These are phyloP conservation scores for Bombardia bombarda DNA, from an alignment of 495 filamentous ascomycete genomes.

Conservation along the genomic window DNA sequence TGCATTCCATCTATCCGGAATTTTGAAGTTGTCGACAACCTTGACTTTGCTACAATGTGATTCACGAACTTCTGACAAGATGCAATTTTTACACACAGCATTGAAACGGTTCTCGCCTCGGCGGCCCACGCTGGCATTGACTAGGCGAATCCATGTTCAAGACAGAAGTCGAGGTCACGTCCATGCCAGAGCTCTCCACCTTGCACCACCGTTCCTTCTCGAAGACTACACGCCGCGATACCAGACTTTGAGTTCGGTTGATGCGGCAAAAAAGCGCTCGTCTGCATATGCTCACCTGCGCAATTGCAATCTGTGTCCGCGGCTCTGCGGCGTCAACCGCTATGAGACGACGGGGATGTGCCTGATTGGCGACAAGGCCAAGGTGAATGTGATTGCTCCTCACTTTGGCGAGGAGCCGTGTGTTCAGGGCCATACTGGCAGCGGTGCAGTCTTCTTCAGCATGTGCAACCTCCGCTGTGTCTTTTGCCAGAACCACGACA, in stretches of 20 bases:
- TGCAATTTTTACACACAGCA: too few relatives aligned
- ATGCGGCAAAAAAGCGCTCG: conserved; percentile 57
- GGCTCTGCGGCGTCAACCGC: conserved; percentile 65
- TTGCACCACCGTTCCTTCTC: conserved; percentile 68
- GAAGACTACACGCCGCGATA: conserved; percentile 67
- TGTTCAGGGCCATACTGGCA: conserved; percentile 67
- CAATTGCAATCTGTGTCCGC: conserved; percentile 71
- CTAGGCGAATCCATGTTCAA: too few relatives aligned
- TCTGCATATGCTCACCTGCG: conserved; percentile 58
- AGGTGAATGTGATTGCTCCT: conserved; percentile 71
- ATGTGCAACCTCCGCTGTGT: conserved; percentile 71
- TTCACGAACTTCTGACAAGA: too few relatives aligned
- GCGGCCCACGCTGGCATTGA: too few relatives aligned
- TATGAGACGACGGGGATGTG: conserved; percentile 66
- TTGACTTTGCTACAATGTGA: too few relatives aligned
- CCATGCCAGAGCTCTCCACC: too few relatives aligned
- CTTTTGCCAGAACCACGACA: conserved; percentile 80
- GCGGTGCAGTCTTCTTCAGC: conserved; percentile 66
- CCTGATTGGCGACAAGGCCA: conserved; percentile 62
- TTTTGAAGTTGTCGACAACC: too few relatives aligned
- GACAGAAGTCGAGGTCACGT: too few relatives aligned
- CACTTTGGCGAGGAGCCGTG: conserved; percentile 69
- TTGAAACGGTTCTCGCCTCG: too few relatives aligned
- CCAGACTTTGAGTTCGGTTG: conserved; percentile 47
- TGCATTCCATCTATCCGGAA: too few relatives aligned